Evolutionary conservation across 495 filamentous ascomycete species (phyloP).

Genomic region (Aeminium ludgeri): DNA sequence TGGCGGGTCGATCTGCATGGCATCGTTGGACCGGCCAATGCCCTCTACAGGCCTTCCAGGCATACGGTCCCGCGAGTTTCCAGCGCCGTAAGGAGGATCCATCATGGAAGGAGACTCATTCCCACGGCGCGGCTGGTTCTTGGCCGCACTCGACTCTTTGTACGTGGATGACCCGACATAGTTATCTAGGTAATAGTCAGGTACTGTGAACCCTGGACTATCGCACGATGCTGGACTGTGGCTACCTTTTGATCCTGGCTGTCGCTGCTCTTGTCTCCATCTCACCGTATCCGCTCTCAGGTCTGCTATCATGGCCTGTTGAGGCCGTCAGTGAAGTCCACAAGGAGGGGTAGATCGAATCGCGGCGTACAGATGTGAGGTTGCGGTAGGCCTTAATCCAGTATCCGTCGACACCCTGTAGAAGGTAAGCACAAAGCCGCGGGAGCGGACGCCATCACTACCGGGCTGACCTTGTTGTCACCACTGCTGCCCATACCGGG

Average conservation of each 20-base stretch:
- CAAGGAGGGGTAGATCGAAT: neutral
- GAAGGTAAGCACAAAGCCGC: slow-evolving; percentile 20
- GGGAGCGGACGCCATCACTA: neutral
- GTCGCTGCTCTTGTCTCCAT: slow-evolving; percentile 48
- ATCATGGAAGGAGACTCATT: slow-evolving; percentile 10
- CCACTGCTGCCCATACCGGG: slow-evolving; percentile 39
- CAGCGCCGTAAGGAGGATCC: slow-evolving; percentile 1
- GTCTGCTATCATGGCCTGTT: slow-evolving; percentile 75
- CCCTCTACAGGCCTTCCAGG: neutral
- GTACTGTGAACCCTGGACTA: slow-evolving; percentile 14
- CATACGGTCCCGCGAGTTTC: neutral
- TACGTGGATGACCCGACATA: slow-evolving; percentile 10
- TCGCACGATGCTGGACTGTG: neutral
- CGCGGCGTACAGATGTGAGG: slow-evolving; percentile 57
- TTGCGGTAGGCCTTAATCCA: slow-evolving; percentile 80
- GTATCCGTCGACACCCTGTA: slow-evolving; percentile 55
- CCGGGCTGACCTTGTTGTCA: slow-evolving; percentile 48
- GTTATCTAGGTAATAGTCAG: slow-evolving; percentile 8
- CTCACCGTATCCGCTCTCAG: slow-evolving; percentile 64
- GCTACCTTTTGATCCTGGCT: slow-evolving; percentile 13
- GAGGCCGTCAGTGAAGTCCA: slow-evolving; percentile 12
- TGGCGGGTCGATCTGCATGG: slow-evolving; percentile 14
- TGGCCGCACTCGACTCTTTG: neutral
- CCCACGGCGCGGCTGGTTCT: slow-evolving; percentile 1
- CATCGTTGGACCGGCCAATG: neutral